A percentile compares a stretch with the other conserved stretches of the same genome.
Conservation (phyloP, 1,284 basidiomycete species). For the Ustilago bromivora region DNA sequence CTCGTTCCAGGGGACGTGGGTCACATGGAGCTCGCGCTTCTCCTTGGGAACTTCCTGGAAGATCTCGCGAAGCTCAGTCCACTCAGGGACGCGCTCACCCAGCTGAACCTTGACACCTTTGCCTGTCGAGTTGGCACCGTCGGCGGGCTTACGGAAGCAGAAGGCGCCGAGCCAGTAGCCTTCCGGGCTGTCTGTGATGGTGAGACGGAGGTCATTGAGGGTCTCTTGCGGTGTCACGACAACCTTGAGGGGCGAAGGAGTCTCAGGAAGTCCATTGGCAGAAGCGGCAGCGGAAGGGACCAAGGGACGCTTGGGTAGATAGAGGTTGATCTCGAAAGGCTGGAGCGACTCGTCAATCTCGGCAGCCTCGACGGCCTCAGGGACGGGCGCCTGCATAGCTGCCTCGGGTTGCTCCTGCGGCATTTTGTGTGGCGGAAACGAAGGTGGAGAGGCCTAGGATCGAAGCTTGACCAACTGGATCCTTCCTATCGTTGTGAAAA, state of each 20-base stretch:
- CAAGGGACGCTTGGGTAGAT: conserved; percentile 64
- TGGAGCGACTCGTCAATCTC: conserved; percentile 53
- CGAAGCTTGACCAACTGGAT: not conserved
- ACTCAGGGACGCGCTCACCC: conserved; percentile 60
- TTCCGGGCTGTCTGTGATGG: conserved; percentile 67
- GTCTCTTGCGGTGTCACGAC: conserved; percentile 67
- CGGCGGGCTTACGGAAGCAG: conserved; percentile 59
- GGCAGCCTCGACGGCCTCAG: conserved; percentile 18
- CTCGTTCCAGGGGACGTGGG: conserved; percentile 72
- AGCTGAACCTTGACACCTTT: conserved; percentile 50
- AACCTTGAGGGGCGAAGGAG: conserved; percentile 64
- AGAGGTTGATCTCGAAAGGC: conserved; percentile 66
- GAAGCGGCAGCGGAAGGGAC: conserved; percentile 56
- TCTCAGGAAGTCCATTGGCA: conserved; percentile 62
- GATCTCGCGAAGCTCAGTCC: conserved; percentile 64
- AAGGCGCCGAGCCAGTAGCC: conserved; percentile 70
- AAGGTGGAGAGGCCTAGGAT: not conserved
- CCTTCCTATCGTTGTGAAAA: not conserved
- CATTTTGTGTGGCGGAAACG: conserved; percentile 17
- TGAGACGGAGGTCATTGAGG: conserved; percentile 67
- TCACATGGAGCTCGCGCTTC: conserved; percentile 60
- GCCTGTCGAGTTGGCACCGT: conserved; percentile 10
- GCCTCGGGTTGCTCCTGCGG: conserved; percentile 24
- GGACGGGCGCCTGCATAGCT: conserved; percentile 5
- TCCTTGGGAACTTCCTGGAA: conserved; percentile 60